phyloP scores from a whole-genome alignment of 2,329 filamentous ascomycete genomes.

The Exserohilum turcica region DNA sequence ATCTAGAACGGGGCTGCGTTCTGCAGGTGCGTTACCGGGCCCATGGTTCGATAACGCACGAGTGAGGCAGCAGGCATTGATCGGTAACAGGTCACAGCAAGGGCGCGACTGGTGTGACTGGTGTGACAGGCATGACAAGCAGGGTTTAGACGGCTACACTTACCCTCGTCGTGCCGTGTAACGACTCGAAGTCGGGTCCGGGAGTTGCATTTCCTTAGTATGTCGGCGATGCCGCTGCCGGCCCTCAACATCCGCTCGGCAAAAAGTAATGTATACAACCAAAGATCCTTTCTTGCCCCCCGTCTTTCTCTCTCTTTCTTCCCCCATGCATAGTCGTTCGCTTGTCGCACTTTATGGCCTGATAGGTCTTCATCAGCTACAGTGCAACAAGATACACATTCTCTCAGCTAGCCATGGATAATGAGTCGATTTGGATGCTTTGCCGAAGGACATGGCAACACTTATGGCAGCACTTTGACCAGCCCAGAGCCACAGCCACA shows the following conservation, averaged over 20 bases:
- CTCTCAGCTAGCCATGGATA: too few relatives aligned
- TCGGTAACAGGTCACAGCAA: neutral
- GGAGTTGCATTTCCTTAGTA: neutral
- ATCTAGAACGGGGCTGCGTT: neutral
- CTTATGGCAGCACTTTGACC: too few relatives aligned
- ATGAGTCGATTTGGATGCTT: too few relatives aligned
- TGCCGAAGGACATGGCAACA: too few relatives aligned
- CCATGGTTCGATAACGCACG: constrained; percentile 15
- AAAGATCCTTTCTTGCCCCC: neutral
- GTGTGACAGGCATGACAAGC: neutral
- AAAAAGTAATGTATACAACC: neutral
- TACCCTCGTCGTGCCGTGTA: too few relatives aligned
- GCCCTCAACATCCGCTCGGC: neutral
- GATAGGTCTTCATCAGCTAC: neutral
- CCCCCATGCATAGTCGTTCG: neutral
- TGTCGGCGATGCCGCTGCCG: neutral
- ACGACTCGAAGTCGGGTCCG: neutral
- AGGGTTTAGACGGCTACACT: constrained; percentile 1
- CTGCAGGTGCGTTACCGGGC: constrained; percentile 13
- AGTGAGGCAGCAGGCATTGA: constrained; percentile 12
- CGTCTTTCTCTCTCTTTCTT: neutral
- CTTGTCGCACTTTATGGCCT: neutral
- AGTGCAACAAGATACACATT: neutral
- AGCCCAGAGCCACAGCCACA: too few relatives aligned
- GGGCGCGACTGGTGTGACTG: neutral